Evolutionary conservation across 23 red algal species (phyloP).

Genomic region (Agarophyton chilense): DNA sequence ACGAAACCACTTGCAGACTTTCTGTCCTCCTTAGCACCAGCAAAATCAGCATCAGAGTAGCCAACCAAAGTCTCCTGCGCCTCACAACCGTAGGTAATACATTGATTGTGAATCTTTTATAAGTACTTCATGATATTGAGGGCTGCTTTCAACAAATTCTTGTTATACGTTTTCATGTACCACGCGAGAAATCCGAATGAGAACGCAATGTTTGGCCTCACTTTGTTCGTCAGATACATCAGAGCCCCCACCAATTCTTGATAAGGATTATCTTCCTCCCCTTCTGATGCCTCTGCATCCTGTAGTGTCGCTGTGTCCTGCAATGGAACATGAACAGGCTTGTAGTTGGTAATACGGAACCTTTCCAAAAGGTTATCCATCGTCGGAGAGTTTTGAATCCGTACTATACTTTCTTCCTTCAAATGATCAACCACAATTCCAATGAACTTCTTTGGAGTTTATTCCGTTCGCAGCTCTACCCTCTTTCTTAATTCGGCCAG

Average conservation of each 20-base stretch:
- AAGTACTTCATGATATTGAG: conserved; percentile 1
- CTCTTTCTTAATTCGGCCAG: no score
- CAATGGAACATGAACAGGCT: no score
- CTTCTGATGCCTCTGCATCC: background rate
- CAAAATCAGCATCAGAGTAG: conserved; percentile 11
- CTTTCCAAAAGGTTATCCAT: no score
- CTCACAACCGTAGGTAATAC: background rate
- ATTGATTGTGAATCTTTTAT: background rate
- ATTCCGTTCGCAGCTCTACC: no score
- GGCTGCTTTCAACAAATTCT: background rate
- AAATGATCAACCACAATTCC: no score
- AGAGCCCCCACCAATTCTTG: no score
- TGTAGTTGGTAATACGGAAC: no score
- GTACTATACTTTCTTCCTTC: no score
- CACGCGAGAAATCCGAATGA: background rate
- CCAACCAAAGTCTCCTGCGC: background rate
- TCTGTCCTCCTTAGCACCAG: background rate
- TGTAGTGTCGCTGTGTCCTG: no score
- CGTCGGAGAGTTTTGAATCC: no score
- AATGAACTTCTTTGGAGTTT: no score
- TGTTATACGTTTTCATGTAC: background rate
- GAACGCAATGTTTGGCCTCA: conserved; percentile 11
- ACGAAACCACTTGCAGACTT: conserved; percentile 51
- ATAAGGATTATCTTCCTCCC: no score
- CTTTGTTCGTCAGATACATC: conserved; percentile 2